These are phyloP conservation scores for Scutellaria barbata DNA, from an alignment of 257 asterid genomes.

Conservation along the genomic window DNA sequence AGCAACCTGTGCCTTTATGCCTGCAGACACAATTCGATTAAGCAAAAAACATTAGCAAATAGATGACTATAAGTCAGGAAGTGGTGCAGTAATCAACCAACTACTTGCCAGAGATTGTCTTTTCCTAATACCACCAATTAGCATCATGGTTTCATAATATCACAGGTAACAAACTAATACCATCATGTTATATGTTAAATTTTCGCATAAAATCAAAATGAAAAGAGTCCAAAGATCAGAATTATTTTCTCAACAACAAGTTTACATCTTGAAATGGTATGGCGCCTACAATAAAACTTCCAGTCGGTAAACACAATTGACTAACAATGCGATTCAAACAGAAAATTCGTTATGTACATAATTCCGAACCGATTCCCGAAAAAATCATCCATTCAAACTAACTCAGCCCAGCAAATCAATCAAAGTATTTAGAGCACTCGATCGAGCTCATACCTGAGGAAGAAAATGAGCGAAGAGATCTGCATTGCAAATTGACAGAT, in stretches of 20 bases:
- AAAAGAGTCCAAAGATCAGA: neutral
- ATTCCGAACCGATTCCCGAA: neutral
- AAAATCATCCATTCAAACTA: neutral
- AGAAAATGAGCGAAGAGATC: conserved; percentile 53
- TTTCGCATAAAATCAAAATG: conserved; percentile 9
- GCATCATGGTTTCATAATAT: neutral
- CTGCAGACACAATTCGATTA: conserved; percentile 42
- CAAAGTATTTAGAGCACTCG: conserved; percentile 8
- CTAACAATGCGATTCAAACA: neutral
- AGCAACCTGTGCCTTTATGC: conserved; percentile 75
- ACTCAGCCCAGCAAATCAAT: neutral
- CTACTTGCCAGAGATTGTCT: neutral
- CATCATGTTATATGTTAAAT: neutral
- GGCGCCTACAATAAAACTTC: neutral
- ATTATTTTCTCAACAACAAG: neutral
- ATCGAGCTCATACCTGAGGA: conserved; percentile 51
- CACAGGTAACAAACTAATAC: neutral
- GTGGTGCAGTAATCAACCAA: neutral
- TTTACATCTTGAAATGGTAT: conserved; percentile 1
- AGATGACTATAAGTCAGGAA: neutral
- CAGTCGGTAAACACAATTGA: neutral
- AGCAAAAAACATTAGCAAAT: neutral
- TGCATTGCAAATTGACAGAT: conserved; percentile 48
- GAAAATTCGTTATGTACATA: neutral
- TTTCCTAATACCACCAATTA: conserved; percentile 7